Base-by-base conservation (phyloP, 1,284 basidiomycete species). In the Chalciporus sp. region DNA sequence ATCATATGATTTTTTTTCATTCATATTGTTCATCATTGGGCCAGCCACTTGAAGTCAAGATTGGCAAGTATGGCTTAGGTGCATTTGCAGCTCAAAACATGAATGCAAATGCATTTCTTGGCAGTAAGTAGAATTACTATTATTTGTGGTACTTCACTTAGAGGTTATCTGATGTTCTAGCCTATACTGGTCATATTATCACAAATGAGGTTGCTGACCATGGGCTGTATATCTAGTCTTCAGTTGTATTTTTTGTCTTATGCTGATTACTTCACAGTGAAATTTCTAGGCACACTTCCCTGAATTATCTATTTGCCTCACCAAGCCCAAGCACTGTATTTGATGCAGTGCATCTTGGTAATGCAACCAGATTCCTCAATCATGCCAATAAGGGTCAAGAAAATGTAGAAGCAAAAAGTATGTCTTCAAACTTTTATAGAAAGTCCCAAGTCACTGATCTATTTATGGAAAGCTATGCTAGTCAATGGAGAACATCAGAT, bases 171-270 rank as follows among this genome's bases (percentile, higher is more conserved):
- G 12, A 19, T 40, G 20, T 55, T n/a, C 31, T 43, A 85, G 85
- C 84, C 62, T 88, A 88, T 60, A 69, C 76, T 27, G 86, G 85
- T 2, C 79, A 86, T 56, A 66, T 84, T 14, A 69, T 86, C 2
- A 76, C 63, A 33, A 63, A 75, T 20, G 55, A 67, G 0, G 78
- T 78, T 0, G 71, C 76, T 16, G 60, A 69, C 0, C 33, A 16
- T 6, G 29, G 44, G 8, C 5, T 1, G 66, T 68, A 28, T 28
- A 55, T 52, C 40, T 37, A 3, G 26, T 28, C 11, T 4, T 6
- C 14, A 28, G 0, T n/a, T 17, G 4, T 5, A n/a, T 2, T 19
- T n/a, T 48, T 23, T 28, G 46, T 47, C 35, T 37, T 37, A 17
- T 37, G 8, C 6, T 37, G 7, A 17, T 17, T 7, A 37, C 17